phyloP scores from a whole-genome alignment of 2,329 filamentous ascomycete genomes.

The Xylaria sp. region DNA sequence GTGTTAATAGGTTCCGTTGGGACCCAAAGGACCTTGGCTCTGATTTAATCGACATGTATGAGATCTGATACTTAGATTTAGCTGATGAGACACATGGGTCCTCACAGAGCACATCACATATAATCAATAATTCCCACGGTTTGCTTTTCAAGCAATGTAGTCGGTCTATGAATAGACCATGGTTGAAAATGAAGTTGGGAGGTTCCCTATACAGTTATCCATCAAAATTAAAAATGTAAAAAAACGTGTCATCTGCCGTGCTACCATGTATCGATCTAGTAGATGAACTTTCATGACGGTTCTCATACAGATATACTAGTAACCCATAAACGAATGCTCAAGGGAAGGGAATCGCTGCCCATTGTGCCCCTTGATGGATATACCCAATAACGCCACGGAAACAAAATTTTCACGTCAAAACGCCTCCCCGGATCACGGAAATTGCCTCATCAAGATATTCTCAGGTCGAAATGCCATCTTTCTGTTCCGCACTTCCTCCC shows the following conservation, averaged over 20 bases:
- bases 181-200: not conserved
- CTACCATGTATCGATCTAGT: not conserved
- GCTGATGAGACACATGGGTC: not conserved
- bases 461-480: constrained; percentile 1
- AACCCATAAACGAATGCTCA: constrained; percentile 18
- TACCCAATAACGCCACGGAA: constrained; percentile 16
- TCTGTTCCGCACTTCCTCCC: not conserved
- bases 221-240: not conserved
- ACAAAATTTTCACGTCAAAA: constrained; percentile 1
- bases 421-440: not conserved
- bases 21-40: not conserved
- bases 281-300: not conserved
- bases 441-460: not conserved
- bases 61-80: not conserved
- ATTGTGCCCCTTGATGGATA: constrained; percentile 18
- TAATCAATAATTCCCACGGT: not conserved
- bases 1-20: not conserved
- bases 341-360: not conserved
- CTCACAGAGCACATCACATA: not conserved
- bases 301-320: not conserved
- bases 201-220: not conserved
- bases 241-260: not conserved
- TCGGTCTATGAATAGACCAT: not conserved
- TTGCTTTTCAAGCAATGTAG: not conserved
- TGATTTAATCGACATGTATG: not conserved